These are phyloP conservation scores for Coemansia sp. DNA, from an alignment of 192 early-diverging fungal species.

Conservation along the genomic window DNA sequence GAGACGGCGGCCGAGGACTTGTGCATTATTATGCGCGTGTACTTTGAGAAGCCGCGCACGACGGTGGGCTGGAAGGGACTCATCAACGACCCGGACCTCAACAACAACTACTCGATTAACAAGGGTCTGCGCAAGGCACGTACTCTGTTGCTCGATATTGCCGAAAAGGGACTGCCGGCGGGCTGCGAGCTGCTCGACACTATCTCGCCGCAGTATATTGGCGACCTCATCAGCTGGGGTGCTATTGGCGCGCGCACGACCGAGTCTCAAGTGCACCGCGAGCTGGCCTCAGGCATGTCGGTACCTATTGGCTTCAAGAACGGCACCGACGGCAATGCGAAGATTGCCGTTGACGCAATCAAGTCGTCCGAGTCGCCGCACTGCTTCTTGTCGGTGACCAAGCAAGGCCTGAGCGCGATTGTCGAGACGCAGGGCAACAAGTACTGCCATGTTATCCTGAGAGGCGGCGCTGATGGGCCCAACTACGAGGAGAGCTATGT, in stretches of 20 bases:
- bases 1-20: slow-evolving; percentile 61
- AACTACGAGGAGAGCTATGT: slow-evolving; percentile 85
- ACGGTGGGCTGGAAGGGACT: slow-evolving; percentile 94
- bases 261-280: slow-evolving; percentile 81
- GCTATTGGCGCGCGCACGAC: slow-evolving; percentile 84
- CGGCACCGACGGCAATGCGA: slow-evolving; percentile 77
- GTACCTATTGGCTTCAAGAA: slow-evolving; percentile 83
- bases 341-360: slow-evolving; percentile 90
- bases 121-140: slow-evolving; percentile 80
- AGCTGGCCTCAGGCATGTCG: slow-evolving; percentile 79
- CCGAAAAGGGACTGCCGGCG: slow-evolving; percentile 71
- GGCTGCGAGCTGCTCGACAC: slow-evolving; percentile 80
- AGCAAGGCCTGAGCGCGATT: slow-evolving; percentile 80
- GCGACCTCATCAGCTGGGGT: slow-evolving; percentile 74
- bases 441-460: slow-evolving; percentile 89
- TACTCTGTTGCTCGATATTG: slow-evolving; percentile 66
- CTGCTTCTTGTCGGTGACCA: slow-evolving; percentile 82
- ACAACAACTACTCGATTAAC: slow-evolving; percentile 77
- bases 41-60: slow-evolving; percentile 86
- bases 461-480: slow-evolving; percentile 83
- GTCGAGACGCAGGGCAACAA: slow-evolving; percentile 88
- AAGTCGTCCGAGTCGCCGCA: slow-evolving; percentile 76
- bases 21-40: slow-evolving; percentile 78
- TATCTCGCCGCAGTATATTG: slow-evolving; percentile 80
- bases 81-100: slow-evolving; percentile 77